Base-by-base conservation (phyloP, 1,139 yeast species). In the Nakaseomyces glabratus region DNA sequence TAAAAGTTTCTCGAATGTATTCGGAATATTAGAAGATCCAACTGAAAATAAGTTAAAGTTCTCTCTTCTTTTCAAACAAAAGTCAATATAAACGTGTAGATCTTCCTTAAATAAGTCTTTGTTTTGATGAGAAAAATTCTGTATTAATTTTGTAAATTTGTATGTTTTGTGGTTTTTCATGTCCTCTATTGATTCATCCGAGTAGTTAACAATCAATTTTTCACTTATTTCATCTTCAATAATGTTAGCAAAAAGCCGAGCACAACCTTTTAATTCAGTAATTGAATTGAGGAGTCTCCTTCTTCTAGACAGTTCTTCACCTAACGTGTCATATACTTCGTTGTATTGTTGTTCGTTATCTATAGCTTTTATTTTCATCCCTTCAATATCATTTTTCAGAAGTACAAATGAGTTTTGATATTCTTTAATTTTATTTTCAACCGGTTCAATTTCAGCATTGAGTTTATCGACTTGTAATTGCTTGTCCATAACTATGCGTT, bases 261-360 rank as follows among this genome's bases (percentile, higher is more conserved):
- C 37, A 11, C 58, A 62, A 0, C 66, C 66, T 35, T 62, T 59
- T 32, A 65, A 52, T 30, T 71, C 69, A 60, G 71, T 67, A 6
- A 75, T 73, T 2, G 74, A 63, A 44, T 72, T 69, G 47, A 73
- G 76, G 24, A 74, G 54, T 6, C 63, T 60, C 39, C 69, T 57
- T 42, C 69, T 51, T 28, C 57, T 44, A 42, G 36, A 61, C 28
- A 43, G 47, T 32, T 57, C 60, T 31, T 49, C 53, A 29, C 51
- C 55, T 41, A 58, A 44, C 35, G 52, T 55, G 24, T 47, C 49
- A 30, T 41, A 48, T 10, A 49, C 40, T 12, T 35, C 44, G 35
- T 50, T 45, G 31, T 51, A 52, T n/a, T 33, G 38, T n/a, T 20
- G 24, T 29, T 52, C 55, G 31, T 46, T 20, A 26, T 26, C 18